These are phyloP conservation scores for Sphagnum tenellum DNA, from an alignment of 225 moss, liverwort and hornwort species.

Conservation along the genomic window DNA sequence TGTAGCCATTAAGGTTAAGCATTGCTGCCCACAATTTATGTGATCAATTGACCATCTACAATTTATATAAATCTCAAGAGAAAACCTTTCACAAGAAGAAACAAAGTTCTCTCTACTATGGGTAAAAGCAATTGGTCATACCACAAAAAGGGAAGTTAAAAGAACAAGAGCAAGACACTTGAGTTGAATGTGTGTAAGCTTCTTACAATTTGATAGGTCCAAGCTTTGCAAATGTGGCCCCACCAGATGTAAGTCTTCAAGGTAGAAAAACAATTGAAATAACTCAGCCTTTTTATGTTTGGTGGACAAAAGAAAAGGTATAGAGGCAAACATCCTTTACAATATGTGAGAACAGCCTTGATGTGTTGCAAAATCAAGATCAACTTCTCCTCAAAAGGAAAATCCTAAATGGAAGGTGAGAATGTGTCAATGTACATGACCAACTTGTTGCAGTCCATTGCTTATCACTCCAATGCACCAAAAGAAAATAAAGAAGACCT, in stretches of 20 bases:
- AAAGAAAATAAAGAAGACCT: constrained; percentile 72
- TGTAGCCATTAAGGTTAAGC: no score
- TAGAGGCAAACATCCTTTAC: not conserved
- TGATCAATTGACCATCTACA: no score
- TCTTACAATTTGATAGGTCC: constrained; percentile 90
- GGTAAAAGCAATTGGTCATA: constrained; percentile 13
- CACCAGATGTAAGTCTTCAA: constrained; percentile 77
- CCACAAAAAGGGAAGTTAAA: constrained; percentile 92
- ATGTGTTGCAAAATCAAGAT: not conserved
- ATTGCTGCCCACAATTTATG: no score
- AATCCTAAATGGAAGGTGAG: no score
- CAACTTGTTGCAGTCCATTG: constrained; percentile 41
- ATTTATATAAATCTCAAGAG: no score
- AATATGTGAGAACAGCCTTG: not conserved
- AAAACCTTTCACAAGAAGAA: no score
- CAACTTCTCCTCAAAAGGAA: not conserved
- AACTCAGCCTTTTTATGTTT: not conserved
- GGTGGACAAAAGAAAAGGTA: not conserved
- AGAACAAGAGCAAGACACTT: constrained; percentile 74
- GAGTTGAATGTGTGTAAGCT: constrained; percentile 63
- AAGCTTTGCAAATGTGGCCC: constrained; percentile 60
- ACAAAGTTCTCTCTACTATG: no score
- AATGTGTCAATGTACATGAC: no score
- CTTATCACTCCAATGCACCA: constrained; percentile 78
- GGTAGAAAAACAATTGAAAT: constrained; percentile 11